Base-by-base conservation (phyloP, 2,329 filamentous ascomycete species). In the Talaromyces marneffei region DNA sequence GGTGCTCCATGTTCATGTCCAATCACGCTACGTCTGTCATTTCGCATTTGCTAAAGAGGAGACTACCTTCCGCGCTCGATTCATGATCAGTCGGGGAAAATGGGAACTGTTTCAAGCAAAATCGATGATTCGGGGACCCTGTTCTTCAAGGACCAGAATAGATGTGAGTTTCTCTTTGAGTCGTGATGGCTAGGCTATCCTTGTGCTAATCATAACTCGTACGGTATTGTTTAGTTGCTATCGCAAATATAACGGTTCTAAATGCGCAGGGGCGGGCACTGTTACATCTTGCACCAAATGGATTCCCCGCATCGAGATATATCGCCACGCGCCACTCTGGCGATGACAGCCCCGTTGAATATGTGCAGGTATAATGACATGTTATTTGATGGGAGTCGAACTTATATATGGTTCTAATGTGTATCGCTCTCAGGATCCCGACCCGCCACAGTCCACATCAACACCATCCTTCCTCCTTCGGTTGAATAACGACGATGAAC, bases 21-120 rank as follows among this genome's bases (percentile, higher is more conserved):
- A 33, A 14, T 33, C 46, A 7, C n/a, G 27, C n/a, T 35, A 33
- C 48, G 27, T 33, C 48, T 35, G 9, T 33, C n/a, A 52, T 14
- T 52, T 33, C 29, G 48, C 48, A 52, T 52, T 23, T 33, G 29
- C 29, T 4, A 35, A 33, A 52, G n/a, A 35, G 27, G n/a, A 35
- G n/a, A 31, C n/a, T 6, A 2, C 48, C 48, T 33, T 52, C 14
- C 3, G 48, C 29, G 29, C 10, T 52, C 35, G 7, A 39, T 40
- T 40, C 16, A 37, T 55, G 33, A 39, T 27, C 16, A 55, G 4
- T 35, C 5, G 18, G 33, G 25, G 23, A 84, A 78, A 75, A 99
- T 99, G 94, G 94, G 94, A 73, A 92, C 89, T 80, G 87, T 97
- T 77, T 88, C 86, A 76, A 97, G 92, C 82, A 89, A 87, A 77